A percentile compares a stretch with the other conserved stretches of the same genome.
Evolutionary conservation across 768 basidiomycete genomes (phyloP).

Genomic region (Termitomyces sp.): DNA sequence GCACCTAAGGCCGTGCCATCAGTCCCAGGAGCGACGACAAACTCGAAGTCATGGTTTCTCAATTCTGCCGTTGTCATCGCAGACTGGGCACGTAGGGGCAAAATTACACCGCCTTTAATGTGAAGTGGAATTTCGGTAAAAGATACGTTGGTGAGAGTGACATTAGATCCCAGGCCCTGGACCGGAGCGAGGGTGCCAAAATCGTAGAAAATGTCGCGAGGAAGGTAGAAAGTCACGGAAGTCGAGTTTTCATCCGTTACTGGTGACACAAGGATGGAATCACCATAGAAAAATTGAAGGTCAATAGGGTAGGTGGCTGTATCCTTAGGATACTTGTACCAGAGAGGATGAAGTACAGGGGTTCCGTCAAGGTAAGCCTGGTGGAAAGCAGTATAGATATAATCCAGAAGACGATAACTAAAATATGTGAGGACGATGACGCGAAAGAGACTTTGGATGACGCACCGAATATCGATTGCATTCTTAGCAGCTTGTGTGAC

Average conservation of each 20-base stretch:
- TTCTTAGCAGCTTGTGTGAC: conserved; percentile 58
- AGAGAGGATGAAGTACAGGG: conserved; percentile 61
- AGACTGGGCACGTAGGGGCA: conserved; percentile 52
- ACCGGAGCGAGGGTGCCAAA: conserved; percentile 48
- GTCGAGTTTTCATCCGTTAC: conserved; percentile 60
- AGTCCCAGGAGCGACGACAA: conserved; percentile 57
- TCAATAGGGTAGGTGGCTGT: conserved; percentile 55
- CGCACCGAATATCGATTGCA: conserved; percentile 59
- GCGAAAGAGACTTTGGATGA: background rate
- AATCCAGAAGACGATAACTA: conserved; percentile 68
- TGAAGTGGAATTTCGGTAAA: conserved; percentile 60
- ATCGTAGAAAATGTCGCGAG: conserved; percentile 64
- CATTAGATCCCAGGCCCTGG: conserved; percentile 40
- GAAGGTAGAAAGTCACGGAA: conserved; percentile 58
- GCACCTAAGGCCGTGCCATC: conserved; percentile 48
- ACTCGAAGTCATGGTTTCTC: conserved; percentile 52
- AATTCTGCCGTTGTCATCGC: conserved; percentile 61
- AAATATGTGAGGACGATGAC: background rate
- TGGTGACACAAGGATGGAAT: conserved; percentile 65
- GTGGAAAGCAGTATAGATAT: conserved; percentile 71
- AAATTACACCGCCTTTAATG: conserved; percentile 55
- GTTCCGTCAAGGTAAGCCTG: conserved; percentile 54
- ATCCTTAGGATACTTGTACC: conserved; percentile 68
- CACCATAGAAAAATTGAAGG: conserved; percentile 67
- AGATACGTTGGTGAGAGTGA: conserved; percentile 44